Base-by-base conservation (phyloP, 1,284 basidiomycete genomes). In the Erythrobasidium hasegawianum region DNA sequence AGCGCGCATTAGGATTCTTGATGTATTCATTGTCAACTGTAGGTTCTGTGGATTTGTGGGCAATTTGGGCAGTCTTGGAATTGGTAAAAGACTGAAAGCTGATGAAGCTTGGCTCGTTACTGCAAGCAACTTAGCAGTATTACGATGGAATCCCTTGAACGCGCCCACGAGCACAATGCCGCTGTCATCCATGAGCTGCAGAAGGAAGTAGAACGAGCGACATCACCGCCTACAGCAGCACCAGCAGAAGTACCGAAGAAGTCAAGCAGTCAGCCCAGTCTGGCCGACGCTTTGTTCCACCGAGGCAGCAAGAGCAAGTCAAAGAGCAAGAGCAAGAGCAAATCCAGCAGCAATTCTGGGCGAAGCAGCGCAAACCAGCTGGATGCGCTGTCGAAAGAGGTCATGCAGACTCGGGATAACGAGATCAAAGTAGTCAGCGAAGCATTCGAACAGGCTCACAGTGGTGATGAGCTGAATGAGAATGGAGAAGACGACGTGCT, bases 401-500 rank as follows among this genome's bases (percentile, higher is more conserved):
- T 65, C 9, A 27, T 18, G 33, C 18, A 52, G 11, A 65, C 62
- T 1, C 62, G 54, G 22, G 26, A 57, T 20, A 38, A 38, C n/a
- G 62, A 65, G 47, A 58, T 40, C 20, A 50, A 53, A 14, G 29
- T 65, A 41, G 62, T 65, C 22, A 43, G 38, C 20, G 22, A 50
- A 14, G 62, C 62, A 33, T 57, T 65, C 33, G 62, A 56, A 3
- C 38, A 57, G 9, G 50, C 22, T 26, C 55, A 55, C 22, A 47
- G 50, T 24, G 62, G 62, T 16, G 22, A 39, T 22, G 54, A 33
- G 27, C 20, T 53, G 50, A 57, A 22, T 14, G 41, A n/a, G 54
- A 43, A 13, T 11, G 71, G 69, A 43, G 67, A 71, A 27, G 69
- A 67, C 38, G 69, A 72, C n/a, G 71, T 70, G 4, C 61, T 71